Evolutionary conservation across 1,139 yeast species (phyloP).

Genomic region (Blastobotrys indianensis): DNA sequence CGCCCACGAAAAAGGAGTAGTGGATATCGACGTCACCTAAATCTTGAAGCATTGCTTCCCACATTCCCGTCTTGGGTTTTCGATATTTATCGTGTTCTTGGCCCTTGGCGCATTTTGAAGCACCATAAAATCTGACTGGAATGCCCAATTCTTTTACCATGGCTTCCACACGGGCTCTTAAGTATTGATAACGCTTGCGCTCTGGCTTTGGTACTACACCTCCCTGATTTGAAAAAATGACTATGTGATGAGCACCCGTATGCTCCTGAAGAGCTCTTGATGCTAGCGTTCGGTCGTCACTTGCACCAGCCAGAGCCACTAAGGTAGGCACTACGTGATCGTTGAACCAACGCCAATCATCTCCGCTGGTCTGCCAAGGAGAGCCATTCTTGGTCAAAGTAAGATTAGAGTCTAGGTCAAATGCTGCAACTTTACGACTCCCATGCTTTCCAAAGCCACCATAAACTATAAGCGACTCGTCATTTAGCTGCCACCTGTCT

Average conservation of each 20-base stretch:
- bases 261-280: background rate
- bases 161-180: constrained; percentile 41
- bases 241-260: constrained; percentile 34
- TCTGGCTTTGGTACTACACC: constrained; percentile 41
- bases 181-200: constrained; percentile 49
- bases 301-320: constrained; percentile 6
- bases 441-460: too few relatives aligned
- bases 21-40: constrained; percentile 30
- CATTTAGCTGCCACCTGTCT: background rate
- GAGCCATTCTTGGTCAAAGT: constrained; percentile 53
- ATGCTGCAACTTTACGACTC: constrained; percentile 46
- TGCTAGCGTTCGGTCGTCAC: background rate
- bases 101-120: constrained; percentile 28
- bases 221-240: constrained; percentile 87
- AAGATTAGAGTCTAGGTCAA: constrained; percentile 75
- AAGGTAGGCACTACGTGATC: constrained; percentile 24
- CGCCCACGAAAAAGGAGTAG: constrained; percentile 75
- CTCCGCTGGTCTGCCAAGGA: constrained; percentile 48
- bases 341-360: constrained; percentile 63
- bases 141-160: constrained; percentile 32
- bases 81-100: constrained; percentile 40
- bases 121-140: constrained; percentile 55
- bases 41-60: constrained; percentile 44
- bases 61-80: constrained; percentile 76
- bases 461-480: too few relatives aligned